Base-by-base conservation (phyloP, 2,329 filamentous ascomycete species). In the Cladosporium sp. region DNA sequence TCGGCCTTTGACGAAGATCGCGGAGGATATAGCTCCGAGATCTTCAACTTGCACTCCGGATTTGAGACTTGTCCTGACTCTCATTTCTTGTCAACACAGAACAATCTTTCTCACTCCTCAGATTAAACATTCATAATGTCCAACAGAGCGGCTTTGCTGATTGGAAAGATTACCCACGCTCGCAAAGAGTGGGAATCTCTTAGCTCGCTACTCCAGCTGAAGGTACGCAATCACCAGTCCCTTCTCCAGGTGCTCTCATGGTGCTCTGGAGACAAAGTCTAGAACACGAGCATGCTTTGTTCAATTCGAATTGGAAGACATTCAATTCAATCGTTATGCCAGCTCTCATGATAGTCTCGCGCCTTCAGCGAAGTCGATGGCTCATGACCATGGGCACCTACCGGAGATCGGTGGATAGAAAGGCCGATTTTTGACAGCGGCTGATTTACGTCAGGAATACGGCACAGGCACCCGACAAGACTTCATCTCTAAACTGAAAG, bases 401-500 rank as follows among this genome's bases (percentile, higher is more conserved):
- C 22, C 22, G 22, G 5, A 27, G 4, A 27, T 27, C 22, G 22
- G 22, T 27, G 22, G 22, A 27, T 5, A 27, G 22, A 27, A 9
- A 27, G 22, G 22, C 22, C 22, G 22, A 27, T 27, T 5, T 5
- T 5, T 27, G 4, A 27, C 19, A 38, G 27, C 20, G 16, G 19
- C 47, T 55, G 35, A 55, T 41, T 13, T 64, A 7, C 1, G 36
- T 4, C 55, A 78, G 72, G 77, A 81, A 66, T 82, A 79, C 60
- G 70, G 72, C 30, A 62, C 63, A 16, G 79, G 79, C 48, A 74
- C 72, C 12, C 69, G 78, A 25, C 70, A 76, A 38, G 75, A 80
- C 22, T 83, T 83, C 62, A 64, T 83, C 22, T 67, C 71, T 42
- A 77, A 76, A 49, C 76, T 76, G 64, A 74, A 74, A 54, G 67